phyloP scores from a whole-genome alignment of 768 basidiomycete species.

The Lentinula lateritia region DNA sequence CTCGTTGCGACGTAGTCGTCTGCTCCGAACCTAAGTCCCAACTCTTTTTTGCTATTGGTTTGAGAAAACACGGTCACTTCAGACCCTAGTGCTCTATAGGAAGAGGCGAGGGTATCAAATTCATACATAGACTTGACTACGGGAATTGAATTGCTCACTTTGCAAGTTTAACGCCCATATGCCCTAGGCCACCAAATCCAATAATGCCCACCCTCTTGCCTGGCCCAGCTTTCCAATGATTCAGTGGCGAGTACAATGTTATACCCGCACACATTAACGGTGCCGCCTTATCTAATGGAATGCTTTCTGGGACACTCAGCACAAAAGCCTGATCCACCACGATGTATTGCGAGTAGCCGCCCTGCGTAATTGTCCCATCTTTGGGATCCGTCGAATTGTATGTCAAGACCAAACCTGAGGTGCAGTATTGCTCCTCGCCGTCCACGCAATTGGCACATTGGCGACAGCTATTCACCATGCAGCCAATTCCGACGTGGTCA shows the following conservation, averaged over 20 bases:
- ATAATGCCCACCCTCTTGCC: slow-evolving; percentile 63
- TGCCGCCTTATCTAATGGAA: slow-evolving; percentile 48
- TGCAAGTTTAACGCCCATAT: not conserved
- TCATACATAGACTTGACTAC: slow-evolving; percentile 5
- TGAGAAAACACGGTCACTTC: slow-evolving; percentile 47
- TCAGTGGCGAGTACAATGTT: slow-evolving; percentile 57
- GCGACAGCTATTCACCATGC: slow-evolving; percentile 49
- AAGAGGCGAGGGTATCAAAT: slow-evolving; percentile 25
- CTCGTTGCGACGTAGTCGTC: slow-evolving; percentile 33
- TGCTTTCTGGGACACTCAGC: slow-evolving; percentile 49
- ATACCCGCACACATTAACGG: slow-evolving; percentile 63
- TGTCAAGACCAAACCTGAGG: slow-evolving; percentile 16
- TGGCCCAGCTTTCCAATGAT: slow-evolving; percentile 41
- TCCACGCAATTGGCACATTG: slow-evolving; percentile 41
- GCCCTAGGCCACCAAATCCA: slow-evolving; percentile 57
- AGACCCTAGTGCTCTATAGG: slow-evolving; percentile 37
- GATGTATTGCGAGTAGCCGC: slow-evolving; percentile 45
- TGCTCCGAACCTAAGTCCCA: slow-evolving; percentile 45
- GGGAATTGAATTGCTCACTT: not conserved
- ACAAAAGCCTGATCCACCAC: slow-evolving; percentile 49
- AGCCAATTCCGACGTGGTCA: slow-evolving; percentile 47
- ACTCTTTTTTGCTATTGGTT: slow-evolving; percentile 35
- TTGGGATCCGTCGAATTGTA: slow-evolving; percentile 39
- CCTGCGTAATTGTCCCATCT: slow-evolving; percentile 32
- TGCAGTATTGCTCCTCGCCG: slow-evolving; percentile 49